Base-by-base conservation (phyloP, 2,329 filamentous ascomycete species). In the Tolypocladium inflatum region DNA sequence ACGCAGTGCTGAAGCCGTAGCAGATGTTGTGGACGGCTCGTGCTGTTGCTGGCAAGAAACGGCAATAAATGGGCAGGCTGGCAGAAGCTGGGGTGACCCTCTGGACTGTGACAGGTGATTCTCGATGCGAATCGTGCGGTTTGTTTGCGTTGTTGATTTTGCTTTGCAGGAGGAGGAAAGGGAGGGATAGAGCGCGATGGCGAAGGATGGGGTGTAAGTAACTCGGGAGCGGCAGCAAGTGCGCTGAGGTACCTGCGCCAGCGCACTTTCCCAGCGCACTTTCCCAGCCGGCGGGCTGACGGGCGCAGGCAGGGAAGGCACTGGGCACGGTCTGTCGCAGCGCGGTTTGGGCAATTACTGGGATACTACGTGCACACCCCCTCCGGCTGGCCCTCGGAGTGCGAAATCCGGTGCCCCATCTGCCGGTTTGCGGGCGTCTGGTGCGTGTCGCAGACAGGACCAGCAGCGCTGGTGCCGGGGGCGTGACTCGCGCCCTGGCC, bases 51-150 rank as follows among this genome's bases (percentile, higher is more conserved):
- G 30, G 48, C 62, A 61, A 63, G 60, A 64, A 58, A 61, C 64
- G 62, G 62, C 62, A 66, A 66, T 63, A 48, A 55, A 60, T 64
- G 63, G 67, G 66, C 65, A 65, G 64, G 64, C 64, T 68, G 67
- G 65, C 66, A 67, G 64, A 71, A 71, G 78, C 80, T 82, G 80
- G 72, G 74, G 80, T 76, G 80, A 83, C 74, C 73, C 79, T 79
- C 80, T 72, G 51, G 76, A 79, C 81, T 81, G 81, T 81, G 81
- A 84, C 80, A 77, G 75, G 74, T 77, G 77, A 80, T 76, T 81
- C 80, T 81, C 74, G 72, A 73, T 77, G 69, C 69, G 73, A 77
- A 75, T 74, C 71, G 72, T 76, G 72, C 38, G 76, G 76, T 78
- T 77, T 73, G 71, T 73, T 76, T 75, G 60, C 68, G 69, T 74